A percentile compares a stretch with the other conserved stretches of the same genome.
Conservation (phyloP, 2,329 filamentous ascomycete genomes). For the Rutstroemia sp. region DNA sequence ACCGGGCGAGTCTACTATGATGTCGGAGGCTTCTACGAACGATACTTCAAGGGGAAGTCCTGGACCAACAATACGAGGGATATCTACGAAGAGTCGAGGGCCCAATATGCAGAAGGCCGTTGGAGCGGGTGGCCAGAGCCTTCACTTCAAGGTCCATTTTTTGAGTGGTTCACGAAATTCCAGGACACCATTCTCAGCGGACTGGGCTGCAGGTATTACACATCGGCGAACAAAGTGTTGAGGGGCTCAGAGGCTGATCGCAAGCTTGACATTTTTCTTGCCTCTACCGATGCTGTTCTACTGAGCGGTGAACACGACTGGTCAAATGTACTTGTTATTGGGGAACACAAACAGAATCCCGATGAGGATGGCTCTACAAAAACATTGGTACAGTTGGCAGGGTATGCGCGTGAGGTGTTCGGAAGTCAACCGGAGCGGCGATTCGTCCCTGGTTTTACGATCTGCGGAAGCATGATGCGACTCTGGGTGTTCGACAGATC, state of each 20-base stretch:
- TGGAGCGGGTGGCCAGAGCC: constrained; percentile 20
- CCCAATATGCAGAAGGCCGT: constrained; percentile 18
- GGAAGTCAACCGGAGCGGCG: constrained; percentile 26
- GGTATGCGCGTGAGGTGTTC: constrained; percentile 27
- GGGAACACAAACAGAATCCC: constrained; percentile 22
- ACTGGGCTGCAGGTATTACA: constrained; percentile 20
- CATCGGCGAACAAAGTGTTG: constrained; percentile 23
- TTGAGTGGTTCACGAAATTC: constrained; percentile 22
- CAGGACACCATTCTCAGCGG: constrained; percentile 2
- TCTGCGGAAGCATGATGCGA: constrained; percentile 24
- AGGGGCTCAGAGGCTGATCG: constrained; percentile 20
- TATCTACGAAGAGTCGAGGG: constrained; percentile 21
- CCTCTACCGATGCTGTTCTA: constrained; percentile 14
- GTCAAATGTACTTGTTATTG: constrained; percentile 18
- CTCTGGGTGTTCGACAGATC: constrained; percentile 31
- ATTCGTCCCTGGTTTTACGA: constrained; percentile 28
- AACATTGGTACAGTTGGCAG: constrained; percentile 22
- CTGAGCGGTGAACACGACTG: neutral
- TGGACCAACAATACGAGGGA: constrained; percentile 17
- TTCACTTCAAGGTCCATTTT: constrained; percentile 19
- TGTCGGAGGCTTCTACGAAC: constrained; percentile 16
- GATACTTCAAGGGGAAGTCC: constrained; percentile 19
- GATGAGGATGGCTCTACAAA: constrained; percentile 16
- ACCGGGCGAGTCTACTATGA: constrained; percentile 6
- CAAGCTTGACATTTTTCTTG: constrained; percentile 25